Base-by-base conservation (phyloP, 495 filamentous ascomycete genomes). In the Podospora didyma region DNA sequence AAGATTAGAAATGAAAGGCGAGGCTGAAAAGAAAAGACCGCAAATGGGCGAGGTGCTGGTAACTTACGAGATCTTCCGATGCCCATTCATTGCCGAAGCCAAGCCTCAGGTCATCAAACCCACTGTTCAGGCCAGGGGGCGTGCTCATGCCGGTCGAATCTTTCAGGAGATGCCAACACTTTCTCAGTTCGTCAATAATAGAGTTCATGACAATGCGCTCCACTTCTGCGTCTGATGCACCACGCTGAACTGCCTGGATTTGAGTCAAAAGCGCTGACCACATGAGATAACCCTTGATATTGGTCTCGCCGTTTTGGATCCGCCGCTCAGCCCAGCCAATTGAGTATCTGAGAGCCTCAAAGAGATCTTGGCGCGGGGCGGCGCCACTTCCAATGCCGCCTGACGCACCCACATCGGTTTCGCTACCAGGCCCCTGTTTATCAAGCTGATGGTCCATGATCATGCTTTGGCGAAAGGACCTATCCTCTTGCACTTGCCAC, bases 251-350 rank as follows among this genome's bases (percentile, higher is more conserved):
- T 20, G 62, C 73, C 47, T 82, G 65, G 4, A 82, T 68, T 51
- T 83, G 75, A 2, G 77, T 74, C 1, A 62, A 44, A 1, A 84
- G 57, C 0, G 81, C 50, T 17, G 59, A 65, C 14, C 70, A 65
- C 28, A 85, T 66, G 4, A 85, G 47, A 41, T 79, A 76, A 0
- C 76, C 79, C 59, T 85, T 86, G 19, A 80, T 68, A 58, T 81
- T 86, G 0, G 78, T 82, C 59, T 86, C 81, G 2, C 83, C 84
- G 0, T 71, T 71, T 42, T 71, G 57, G 5, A 86, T 75, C 37
- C 69, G 68, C 9, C 64, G 63, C 62, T 77, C 63, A 0, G 44
- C 47, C 78, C 78, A 82, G 1, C 48, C 53, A 24, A 77, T 76
- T 0, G 76, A 69, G 26, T 81, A 77, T 10, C 74, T 67, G 1